These are phyloP conservation scores for Pichia sp. DNA, from an alignment of 1,139 yeast species.

Conservation along the genomic window DNA sequence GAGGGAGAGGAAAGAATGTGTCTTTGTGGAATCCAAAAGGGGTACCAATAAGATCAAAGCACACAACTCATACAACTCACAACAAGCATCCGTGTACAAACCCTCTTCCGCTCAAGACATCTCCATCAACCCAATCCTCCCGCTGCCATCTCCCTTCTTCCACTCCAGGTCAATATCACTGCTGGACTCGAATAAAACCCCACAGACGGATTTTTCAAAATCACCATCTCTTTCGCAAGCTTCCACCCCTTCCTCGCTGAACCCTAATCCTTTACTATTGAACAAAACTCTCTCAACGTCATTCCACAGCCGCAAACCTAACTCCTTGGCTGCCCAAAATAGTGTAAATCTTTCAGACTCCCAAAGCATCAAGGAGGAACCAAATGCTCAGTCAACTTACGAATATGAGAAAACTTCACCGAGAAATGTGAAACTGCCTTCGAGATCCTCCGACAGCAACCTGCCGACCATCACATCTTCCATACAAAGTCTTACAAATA, in stretches of 20 bases:
- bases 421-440: neutral
- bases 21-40: slow-evolving; percentile 61
- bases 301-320: neutral
- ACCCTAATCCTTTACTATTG: slow-evolving; percentile 7
- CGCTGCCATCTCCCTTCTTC: slow-evolving; percentile 15
- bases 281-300: slow-evolving; percentile 3
- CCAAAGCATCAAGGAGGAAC: neutral
- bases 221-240: neutral
- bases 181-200: neutral
- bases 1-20: slow-evolving; percentile 77
- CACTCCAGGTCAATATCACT: slow-evolving; percentile 10
- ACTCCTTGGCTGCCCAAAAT: neutral
- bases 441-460: neutral
- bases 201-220: neutral
- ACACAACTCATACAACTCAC: slow-evolving; percentile 1
- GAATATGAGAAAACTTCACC: neutral
- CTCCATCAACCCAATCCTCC: slow-evolving; percentile 12
- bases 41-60: slow-evolving; percentile 37
- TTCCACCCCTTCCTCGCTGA: neutral
- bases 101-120: slow-evolving; percentile 1
- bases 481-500: slow-evolving; percentile 18
- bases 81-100: neutral
- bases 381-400: neutral
- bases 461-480: slow-evolving; percentile 13
- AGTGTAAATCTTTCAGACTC: neutral